Evolutionary conservation across 139 green algal species (phyloP).

Genomic region (Chloropicon primus): DNA sequence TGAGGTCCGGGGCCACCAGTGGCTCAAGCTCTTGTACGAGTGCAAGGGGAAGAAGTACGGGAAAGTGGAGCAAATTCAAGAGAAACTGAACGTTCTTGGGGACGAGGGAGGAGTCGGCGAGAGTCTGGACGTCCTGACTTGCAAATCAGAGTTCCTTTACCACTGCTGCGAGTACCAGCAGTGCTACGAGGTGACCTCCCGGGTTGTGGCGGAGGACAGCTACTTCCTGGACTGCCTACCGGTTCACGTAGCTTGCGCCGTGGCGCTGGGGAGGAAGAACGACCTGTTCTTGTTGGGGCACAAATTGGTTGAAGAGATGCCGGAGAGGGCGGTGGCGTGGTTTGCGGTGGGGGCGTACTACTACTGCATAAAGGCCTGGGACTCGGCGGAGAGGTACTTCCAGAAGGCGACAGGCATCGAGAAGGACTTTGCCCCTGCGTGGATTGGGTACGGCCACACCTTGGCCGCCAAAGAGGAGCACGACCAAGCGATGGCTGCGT

Average conservation of each 20-base stretch:
- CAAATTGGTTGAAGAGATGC: conserved; percentile 69
- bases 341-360: conserved; percentile 95
- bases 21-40: conserved; percentile 66
- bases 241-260: conserved; percentile 49
- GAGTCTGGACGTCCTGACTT: conserved; percentile 56
- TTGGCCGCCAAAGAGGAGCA: conserved; percentile 70
- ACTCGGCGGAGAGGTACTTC: conserved; percentile 62
- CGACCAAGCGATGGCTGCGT: conserved; percentile 92
- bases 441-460: conserved; percentile 85
- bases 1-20: conserved; percentile 28
- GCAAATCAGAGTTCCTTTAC: conserved; percentile 56
- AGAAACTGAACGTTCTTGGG: conserved; percentile 29
- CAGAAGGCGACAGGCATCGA: conserved; percentile 71
- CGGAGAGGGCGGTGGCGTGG: conserved; percentile 62
- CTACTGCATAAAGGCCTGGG: conserved; percentile 24
- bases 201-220: conserved; percentile 55
- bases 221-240: conserved; percentile 45
- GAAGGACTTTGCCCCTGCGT: conserved; percentile 63
- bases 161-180: conserved; percentile 31
- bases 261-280: conserved; percentile 72
- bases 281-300: conserved; percentile 74
- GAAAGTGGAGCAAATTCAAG: conserved; percentile 21
- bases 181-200: conserved; percentile 38
- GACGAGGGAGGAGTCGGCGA: conserved; percentile 26
- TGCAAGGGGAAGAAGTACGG: conserved; percentile 29